Evolutionary conservation across 73 alveolate genomes (phyloP).

Genomic region (Tetrahymena thermophila): DNA sequence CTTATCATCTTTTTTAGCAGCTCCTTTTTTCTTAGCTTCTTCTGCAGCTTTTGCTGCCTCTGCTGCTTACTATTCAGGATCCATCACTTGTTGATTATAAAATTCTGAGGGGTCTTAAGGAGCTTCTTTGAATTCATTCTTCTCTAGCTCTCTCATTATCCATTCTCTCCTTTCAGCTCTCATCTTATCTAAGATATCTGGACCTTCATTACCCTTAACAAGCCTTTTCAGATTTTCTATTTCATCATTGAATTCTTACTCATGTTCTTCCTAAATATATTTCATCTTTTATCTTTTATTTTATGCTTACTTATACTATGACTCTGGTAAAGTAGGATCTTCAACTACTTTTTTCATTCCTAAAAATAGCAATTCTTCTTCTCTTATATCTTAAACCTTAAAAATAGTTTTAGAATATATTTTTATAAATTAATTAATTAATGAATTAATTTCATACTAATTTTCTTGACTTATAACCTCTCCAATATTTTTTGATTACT

Average conservation of each 20-base stretch:
- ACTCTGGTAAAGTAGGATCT: constrained; percentile 46
- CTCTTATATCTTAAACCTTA: constrained; percentile 59
- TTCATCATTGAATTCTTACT: constrained; percentile 55
- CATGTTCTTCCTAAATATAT: constrained; percentile 26
- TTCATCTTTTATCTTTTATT: constrained; percentile 55
- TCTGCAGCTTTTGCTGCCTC: constrained; percentile 68
- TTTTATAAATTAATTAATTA: background rate
- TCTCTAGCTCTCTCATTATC: constrained; percentile 60
- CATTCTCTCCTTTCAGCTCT: constrained; percentile 74
- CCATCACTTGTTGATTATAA: constrained; percentile 23
- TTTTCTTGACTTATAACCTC: constrained; percentile 82
- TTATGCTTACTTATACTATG: constrained; percentile 39
- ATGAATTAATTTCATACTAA: background rate
- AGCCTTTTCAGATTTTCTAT: constrained; percentile 60
- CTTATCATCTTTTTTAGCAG: constrained; percentile 63
- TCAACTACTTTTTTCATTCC: constrained; percentile 67
- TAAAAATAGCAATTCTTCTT: constrained; percentile 70
- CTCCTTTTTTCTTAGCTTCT: constrained; percentile 65
- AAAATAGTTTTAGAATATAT: background rate
- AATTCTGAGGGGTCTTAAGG: constrained; percentile 26
- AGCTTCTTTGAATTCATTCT: constrained; percentile 41
- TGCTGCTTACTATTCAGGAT: constrained; percentile 53
- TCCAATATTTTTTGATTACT: constrained; percentile 51
- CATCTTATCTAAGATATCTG: constrained; percentile 75
- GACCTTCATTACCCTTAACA: constrained; percentile 77